phyloP scores from a whole-genome alignment of 306 rosid genomes.

The Rosa multiflora region DNA sequence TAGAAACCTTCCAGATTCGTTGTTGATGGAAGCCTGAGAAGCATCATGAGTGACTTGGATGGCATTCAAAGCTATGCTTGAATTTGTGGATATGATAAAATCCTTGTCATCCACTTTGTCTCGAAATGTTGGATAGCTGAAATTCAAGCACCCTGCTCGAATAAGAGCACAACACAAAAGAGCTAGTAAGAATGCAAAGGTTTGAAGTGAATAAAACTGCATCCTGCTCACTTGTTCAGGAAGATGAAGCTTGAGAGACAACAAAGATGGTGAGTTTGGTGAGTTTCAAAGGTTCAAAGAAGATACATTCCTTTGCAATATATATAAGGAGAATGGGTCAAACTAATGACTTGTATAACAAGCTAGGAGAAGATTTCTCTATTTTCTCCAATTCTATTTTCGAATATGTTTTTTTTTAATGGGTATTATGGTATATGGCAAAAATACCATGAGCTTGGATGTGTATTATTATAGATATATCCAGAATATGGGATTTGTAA shows the following conservation, averaged over 20 bases:
- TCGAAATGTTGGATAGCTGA: conserved; percentile 22
- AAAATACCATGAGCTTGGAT: background rate
- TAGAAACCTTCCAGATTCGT: conserved; percentile 29
- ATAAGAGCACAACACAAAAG: conserved; percentile 7
- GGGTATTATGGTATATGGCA: background rate
- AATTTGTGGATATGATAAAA: background rate
- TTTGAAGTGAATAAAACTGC: background rate
- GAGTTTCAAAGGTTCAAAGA: background rate
- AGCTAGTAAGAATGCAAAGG: background rate
- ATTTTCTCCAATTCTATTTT: background rate
- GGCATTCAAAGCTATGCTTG: background rate
- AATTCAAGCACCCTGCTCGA: conserved; percentile 20
- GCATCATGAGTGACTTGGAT: conserved; percentile 40
- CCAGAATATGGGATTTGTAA: background rate
- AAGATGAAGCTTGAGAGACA: background rate
- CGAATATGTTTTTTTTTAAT: background rate
- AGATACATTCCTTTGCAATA: background rate
- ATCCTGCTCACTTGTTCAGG: background rate
- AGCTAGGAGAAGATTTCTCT: background rate
- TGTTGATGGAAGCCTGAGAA: background rate
- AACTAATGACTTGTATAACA: background rate
- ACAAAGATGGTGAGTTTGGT: background rate
- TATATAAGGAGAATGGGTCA: background rate
- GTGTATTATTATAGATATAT: too few species aligned
- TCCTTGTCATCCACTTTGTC: background rate